Percentiles rank a stretch among this genome's conserved stretches.
phyloP scores from a whole-genome alignment of 2,329 filamentous ascomycete genomes.

The Lachnellula subtilissima region DNA sequence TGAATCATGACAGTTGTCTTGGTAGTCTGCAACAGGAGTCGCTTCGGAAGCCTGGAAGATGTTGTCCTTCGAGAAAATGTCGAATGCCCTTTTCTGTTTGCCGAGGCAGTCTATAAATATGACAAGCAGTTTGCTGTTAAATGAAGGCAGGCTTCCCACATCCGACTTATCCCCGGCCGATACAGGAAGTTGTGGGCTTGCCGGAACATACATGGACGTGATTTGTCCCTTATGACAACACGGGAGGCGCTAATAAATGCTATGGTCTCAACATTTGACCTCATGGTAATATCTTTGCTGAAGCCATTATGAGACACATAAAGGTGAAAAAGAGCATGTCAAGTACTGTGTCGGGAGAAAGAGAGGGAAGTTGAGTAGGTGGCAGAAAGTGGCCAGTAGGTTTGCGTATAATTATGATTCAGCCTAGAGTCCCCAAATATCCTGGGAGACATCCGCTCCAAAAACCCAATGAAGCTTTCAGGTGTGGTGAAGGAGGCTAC shows the following conservation, averaged over 20 bases:
- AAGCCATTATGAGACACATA: constrained; percentile 49
- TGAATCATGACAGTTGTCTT: too few relatives aligned
- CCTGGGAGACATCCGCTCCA: constrained; percentile 36
- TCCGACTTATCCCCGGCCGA: constrained; percentile 54
- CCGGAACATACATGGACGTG: constrained; percentile 58
- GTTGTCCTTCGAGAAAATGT: too few relatives aligned
- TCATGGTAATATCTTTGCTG: constrained; percentile 52
- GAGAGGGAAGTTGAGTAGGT: constrained; percentile 40
- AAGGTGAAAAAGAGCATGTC: constrained; percentile 47
- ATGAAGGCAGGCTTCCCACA: constrained; percentile 51
- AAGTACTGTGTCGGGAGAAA: constrained; percentile 46
- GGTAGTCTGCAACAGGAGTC: too few relatives aligned
- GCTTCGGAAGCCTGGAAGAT: too few relatives aligned
- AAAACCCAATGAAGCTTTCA: constrained; percentile 48
- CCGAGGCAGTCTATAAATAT: too few relatives aligned
- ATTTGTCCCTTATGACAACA: constrained; percentile 49
- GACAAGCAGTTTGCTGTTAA: constrained; percentile 32
- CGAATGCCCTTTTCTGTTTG: too few relatives aligned
- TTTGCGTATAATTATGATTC: constrained; percentile 50
- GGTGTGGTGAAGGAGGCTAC: constrained; percentile 53
- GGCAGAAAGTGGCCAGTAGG: constrained; percentile 45
- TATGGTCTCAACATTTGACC: constrained; percentile 52
- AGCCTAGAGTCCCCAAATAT: constrained; percentile 48
- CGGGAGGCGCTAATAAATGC: constrained; percentile 34
- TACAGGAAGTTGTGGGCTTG: constrained; percentile 52